Evolutionary conservation across 1,139 yeast species (phyloP).

Genomic region (Pichia sp.): DNA sequence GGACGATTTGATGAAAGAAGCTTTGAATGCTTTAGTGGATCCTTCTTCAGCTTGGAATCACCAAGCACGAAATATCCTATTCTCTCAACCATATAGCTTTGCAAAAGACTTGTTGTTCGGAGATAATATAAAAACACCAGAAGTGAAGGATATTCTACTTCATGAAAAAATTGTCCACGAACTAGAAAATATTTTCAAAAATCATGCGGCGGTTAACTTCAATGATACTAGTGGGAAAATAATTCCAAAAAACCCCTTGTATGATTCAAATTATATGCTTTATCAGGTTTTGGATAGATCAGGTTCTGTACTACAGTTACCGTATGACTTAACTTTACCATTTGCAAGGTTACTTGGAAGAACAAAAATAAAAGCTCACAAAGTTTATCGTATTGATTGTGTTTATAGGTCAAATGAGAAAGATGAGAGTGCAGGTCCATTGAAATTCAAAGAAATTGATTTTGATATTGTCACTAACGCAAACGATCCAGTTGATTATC

Average conservation of each 20-base stretch:
- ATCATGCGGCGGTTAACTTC: slow-evolving; percentile 85
- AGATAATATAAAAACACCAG: slow-evolving; percentile 30
- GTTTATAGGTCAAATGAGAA: slow-evolving; percentile 69
- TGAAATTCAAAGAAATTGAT: slow-evolving; percentile 73
- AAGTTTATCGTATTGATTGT: slow-evolving; percentile 68
- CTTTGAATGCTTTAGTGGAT: slow-evolving; percentile 76
- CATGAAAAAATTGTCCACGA: slow-evolving; percentile 52
- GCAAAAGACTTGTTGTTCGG: slow-evolving; percentile 84
- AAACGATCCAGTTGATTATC: slow-evolving; percentile 36
- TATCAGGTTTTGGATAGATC: slow-evolving; percentile 80
- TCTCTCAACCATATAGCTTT: slow-evolving; percentile 74
- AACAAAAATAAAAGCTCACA: slow-evolving; percentile 49
- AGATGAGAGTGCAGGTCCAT: slow-evolving; percentile 65
- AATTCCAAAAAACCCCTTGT: slow-evolving; percentile 78
- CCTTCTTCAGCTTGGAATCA: slow-evolving; percentile 94
- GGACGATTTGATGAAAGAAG: slow-evolving; percentile 85
- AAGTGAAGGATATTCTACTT: slow-evolving; percentile 39
- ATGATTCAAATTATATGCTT: slow-evolving; percentile 54
- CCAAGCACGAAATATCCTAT: slow-evolving; percentile 81
- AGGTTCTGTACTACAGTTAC: slow-evolving; percentile 82
- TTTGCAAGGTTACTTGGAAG: slow-evolving; percentile 80
- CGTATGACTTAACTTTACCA: slow-evolving; percentile 85
- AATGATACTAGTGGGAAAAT: slow-evolving; percentile 53
- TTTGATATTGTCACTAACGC: slow-evolving; percentile 66
- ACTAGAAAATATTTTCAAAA: slow-evolving; percentile 56